phyloP scores from a whole-genome alignment of 1,284 basidiomycete species.

The Ustilago trichophora region DNA sequence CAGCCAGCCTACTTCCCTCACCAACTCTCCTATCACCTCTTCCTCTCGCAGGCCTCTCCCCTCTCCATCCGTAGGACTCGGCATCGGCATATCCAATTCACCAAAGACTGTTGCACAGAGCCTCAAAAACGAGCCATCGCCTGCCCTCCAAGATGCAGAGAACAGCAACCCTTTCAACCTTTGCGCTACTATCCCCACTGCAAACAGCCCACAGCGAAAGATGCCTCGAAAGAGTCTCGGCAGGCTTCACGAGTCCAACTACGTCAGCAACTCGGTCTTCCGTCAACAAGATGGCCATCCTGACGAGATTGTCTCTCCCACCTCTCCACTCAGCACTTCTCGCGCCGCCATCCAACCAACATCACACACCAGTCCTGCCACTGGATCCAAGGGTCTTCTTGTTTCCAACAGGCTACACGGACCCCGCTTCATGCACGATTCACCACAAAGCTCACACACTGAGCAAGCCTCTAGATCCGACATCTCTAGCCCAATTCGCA shows the following conservation, averaged over 20 bases:
- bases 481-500: conserved; percentile 7
- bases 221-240: conserved; percentile 52
- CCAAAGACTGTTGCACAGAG: conserved; percentile 12
- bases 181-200: conserved; percentile 11
- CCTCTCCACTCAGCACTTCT: conserved; percentile 5
- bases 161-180: conserved; percentile 38
- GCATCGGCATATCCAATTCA: conserved; percentile 47
- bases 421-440: conserved; percentile 68
- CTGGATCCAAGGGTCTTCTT: conserved; percentile 74
- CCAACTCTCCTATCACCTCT: conserved; percentile 22
- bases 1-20: conserved; percentile 10
- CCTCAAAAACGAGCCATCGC: conserved; percentile 3
- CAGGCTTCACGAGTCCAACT: conserved; percentile 45
- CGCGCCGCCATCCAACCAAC: conserved; percentile 2
- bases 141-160: conserved; percentile 18
- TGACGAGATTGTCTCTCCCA: conserved; percentile 35
- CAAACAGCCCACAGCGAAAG: conserved; percentile 14
- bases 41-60: conserved; percentile 8
- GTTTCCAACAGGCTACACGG: conserved; percentile 83
- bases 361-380: neutral
- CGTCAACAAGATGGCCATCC: conserved; percentile 69
- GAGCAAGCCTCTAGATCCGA: neutral
- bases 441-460: conserved; percentile 5
- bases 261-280: conserved; percentile 70
- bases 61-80: conserved; percentile 49